These are phyloP conservation scores for Cantharellus cinnabarinus DNA, from an alignment of 768 basidiomycete species.

Conservation along the genomic window DNA sequence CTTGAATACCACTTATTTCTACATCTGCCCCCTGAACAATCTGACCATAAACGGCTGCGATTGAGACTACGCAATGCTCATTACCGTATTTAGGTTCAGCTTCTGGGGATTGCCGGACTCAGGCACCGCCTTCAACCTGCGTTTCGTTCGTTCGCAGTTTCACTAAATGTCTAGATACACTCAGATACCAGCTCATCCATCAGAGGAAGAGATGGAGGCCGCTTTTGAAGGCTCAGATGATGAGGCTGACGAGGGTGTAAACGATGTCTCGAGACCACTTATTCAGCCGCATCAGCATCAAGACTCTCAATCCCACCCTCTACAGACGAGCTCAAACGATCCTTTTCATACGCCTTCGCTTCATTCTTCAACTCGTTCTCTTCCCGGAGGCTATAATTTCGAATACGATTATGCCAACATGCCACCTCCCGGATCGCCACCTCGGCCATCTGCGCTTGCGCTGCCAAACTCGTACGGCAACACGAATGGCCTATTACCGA, in stretches of 20 bases:
- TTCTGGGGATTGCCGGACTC: too few species aligned
- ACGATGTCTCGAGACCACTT: not conserved
- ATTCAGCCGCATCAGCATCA: not conserved
- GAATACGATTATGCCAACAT: conserved; percentile 51
- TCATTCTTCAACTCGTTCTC: conserved; percentile 1
- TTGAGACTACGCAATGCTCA: too few species aligned
- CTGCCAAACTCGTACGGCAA: conserved; percentile 43
- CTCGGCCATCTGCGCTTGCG: conserved; percentile 33
- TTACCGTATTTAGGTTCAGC: too few species aligned
- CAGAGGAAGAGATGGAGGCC: conserved; percentile 1
- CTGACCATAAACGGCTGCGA: too few species aligned
- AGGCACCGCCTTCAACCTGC: too few species aligned
- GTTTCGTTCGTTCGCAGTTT: too few species aligned
- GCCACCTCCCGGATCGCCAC: conserved; percentile 67
- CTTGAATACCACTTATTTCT: too few species aligned
- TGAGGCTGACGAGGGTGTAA: not conserved
- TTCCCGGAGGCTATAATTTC: conserved; percentile 47
- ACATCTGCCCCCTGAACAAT: too few species aligned
- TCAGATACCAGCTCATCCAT: not conserved
- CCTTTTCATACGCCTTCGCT: not conserved
- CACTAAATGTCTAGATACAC: not conserved
- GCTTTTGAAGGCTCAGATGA: conserved; percentile 1
- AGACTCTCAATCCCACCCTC: not conserved
- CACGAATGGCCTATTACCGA: conserved; percentile 44
- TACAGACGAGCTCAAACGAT: not conserved